A percentile compares a stretch with the other conserved stretches of the same genome.
These are phyloP conservation scores for Phoenix roebelenii DNA, from an alignment of 176 grass and related monocot genomes.

Conservation along the genomic window DNA sequence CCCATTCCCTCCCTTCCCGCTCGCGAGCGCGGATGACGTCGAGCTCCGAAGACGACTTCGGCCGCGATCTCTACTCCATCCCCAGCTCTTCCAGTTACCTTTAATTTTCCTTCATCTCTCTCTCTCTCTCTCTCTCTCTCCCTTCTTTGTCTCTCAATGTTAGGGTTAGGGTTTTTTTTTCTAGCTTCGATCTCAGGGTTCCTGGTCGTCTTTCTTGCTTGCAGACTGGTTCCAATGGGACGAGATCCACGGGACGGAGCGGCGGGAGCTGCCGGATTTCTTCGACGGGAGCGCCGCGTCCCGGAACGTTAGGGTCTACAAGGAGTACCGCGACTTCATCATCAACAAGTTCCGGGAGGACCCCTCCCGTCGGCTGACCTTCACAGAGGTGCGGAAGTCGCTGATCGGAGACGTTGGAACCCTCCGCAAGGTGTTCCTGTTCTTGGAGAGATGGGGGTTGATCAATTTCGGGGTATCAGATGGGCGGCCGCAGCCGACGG, in stretches of 20 bases:
- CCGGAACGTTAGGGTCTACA: conserved; percentile 88
- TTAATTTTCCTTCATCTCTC: neutral
- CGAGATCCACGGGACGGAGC: conserved; percentile 81
- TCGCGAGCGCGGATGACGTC: too few species aligned
- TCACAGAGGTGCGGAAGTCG: conserved; percentile 71
- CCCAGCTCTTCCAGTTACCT: conserved; percentile 33
- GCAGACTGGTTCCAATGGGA: conserved; percentile 94
- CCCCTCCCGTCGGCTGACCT: conserved; percentile 53
- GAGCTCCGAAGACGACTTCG: too few species aligned
- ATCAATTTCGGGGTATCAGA: conserved; percentile 57
- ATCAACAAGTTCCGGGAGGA: conserved; percentile 83
- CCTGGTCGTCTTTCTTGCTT: neutral
- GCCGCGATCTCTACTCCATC: conserved; percentile 63
- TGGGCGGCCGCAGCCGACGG: conserved; percentile 1
- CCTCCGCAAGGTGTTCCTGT: conserved; percentile 64
- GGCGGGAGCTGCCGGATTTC: conserved; percentile 70
- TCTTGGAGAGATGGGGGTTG: conserved; percentile 53
- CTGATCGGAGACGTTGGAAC: conserved; percentile 61
- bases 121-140: neutral
- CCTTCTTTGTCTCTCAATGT: conserved; percentile 10
- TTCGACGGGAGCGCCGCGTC: conserved; percentile 67
- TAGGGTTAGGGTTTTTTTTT: conserved; percentile 18
- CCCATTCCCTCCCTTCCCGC: too few species aligned
- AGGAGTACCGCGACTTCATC: conserved; percentile 95
- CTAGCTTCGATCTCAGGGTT: neutral